Evolutionary conservation across 2,329 filamentous ascomycete genomes (phyloP), one percentile per base, ranked within the genome.

Genomic region (Cercospora nicotianae): DNA sequence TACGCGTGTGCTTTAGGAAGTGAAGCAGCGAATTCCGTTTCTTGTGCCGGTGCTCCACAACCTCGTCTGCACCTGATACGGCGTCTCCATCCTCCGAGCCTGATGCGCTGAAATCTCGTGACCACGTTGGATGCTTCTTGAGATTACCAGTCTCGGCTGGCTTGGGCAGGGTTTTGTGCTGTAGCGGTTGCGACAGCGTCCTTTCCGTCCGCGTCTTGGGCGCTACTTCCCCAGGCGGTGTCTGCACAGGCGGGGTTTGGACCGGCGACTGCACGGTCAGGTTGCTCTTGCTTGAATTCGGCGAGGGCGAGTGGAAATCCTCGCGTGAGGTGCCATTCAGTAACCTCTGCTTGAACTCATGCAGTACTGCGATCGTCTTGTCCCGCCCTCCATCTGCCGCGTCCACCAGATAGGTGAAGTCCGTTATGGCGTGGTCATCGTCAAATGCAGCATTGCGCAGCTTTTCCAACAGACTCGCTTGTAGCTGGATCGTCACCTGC

Each of bases 401-500:
- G 64, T 78, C 75, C 4, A 77, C 74, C 39, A 77, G 61, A 26
- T 72, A 70, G 39, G 70, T 70, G 57, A 76, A 76, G 66, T 78
- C 75, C 8, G 72, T 73, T 18, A 70, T 70, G 16, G 69, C 69
- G 64, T 64, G 45, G 36, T 76, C 74, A 59, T 76, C 74, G 64
- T 76, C 73, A 48, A 74, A 75, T 2, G 75, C 74, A 5, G 74
- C 72, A 67, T 74, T 73, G 26, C 71, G 63, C 64, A 78, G 72
- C 72, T 76, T 75, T 60, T 74, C 70, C 42, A 78, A 70, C 67
- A 78, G 64, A 33, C 68, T 73, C 13, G 69, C 67, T 60, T 77
- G 75, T 53, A 78, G 65, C 60, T 76, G 70, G 20, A 77, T 76
- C 1, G 73, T 75, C 63, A 78, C 74, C 57, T 74, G 69, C 70